Evolutionary conservation across 1,284 basidiomycete species (phyloP).

Genomic region (Cutaneotrichosporon sp.): DNA sequence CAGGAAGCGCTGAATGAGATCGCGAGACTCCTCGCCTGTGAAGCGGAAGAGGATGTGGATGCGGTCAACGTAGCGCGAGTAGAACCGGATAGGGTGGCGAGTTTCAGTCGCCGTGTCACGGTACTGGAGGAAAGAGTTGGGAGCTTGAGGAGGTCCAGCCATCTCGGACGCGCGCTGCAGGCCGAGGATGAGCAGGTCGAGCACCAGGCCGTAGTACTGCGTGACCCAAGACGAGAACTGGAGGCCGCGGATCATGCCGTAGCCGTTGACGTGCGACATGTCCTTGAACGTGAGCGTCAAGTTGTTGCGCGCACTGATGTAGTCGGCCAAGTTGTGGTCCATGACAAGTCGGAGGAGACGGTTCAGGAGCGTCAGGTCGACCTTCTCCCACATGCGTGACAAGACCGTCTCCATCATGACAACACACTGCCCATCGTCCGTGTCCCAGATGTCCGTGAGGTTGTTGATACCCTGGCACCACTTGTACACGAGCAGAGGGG

Average conservation of each 20-base stretch:
- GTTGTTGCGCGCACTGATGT: constrained; percentile 97
- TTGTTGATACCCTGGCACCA: constrained; percentile 57
- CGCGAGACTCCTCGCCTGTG: constrained; percentile 94
- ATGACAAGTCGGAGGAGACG: constrained; percentile 87
- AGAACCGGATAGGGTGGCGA: constrained; percentile 87
- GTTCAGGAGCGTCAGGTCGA: constrained; percentile 89
- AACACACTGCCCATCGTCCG: constrained; percentile 88
- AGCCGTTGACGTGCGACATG: constrained; percentile 51
- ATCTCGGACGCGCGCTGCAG: constrained; percentile 92
- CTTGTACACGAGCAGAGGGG: constrained; percentile 93
- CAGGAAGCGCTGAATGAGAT: constrained; percentile 95
- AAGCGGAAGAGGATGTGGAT: constrained; percentile 96
- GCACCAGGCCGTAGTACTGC: constrained; percentile 88
- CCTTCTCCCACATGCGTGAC: constrained; percentile 95
- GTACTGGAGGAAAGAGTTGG: constrained; percentile 94
- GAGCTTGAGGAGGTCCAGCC: constrained; percentile 90
- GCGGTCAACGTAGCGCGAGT: constrained; percentile 89
- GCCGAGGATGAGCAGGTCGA: constrained; percentile 88
- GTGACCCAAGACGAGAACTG: constrained; percentile 97
- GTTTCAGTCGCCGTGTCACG: constrained; percentile 88
- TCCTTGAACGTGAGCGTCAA: constrained; percentile 87
- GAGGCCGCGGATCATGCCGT: constrained; percentile 83
- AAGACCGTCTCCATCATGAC: constrained; percentile 97
- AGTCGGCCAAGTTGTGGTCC: constrained; percentile 95
- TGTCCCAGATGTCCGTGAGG: constrained; percentile 89